Percentiles rank a stretch among this genome's conserved stretches.
Conservation (phyloP, 2,329 filamentous ascomycete species). For the Coleophoma cylindrospora region DNA sequence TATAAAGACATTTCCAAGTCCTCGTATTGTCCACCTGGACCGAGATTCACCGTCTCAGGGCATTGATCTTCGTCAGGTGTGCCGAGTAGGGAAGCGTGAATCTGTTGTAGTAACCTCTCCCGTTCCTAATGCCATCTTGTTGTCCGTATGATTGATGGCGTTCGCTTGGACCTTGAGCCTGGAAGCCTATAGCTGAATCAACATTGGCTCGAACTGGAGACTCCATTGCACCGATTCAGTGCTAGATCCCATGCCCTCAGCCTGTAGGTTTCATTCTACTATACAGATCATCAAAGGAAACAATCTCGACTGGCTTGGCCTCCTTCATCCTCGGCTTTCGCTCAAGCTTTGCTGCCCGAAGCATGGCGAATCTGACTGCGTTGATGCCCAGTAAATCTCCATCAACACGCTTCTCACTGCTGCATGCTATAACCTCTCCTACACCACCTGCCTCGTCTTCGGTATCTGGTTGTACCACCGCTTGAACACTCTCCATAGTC, state of each 20-base stretch:
- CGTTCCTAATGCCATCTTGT: too few species aligned
- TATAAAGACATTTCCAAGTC: too few species aligned
- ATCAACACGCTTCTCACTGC: slow-evolving; percentile 41
- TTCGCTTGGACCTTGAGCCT: too few species aligned
- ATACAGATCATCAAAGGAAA: slow-evolving; percentile 22
- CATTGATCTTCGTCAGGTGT: too few species aligned
- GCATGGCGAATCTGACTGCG: slow-evolving; percentile 57
- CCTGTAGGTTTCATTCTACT: not conserved
- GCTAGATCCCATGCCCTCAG: not conserved
- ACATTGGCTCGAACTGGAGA: too few species aligned
- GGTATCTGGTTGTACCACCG: slow-evolving; percentile 35
- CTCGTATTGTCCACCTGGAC: too few species aligned
- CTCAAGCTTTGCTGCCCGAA: slow-evolving; percentile 56
- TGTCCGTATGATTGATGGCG: too few species aligned
- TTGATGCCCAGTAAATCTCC: slow-evolving; percentile 52
- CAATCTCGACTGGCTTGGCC: slow-evolving; percentile 22
- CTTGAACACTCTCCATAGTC: slow-evolving; percentile 31
- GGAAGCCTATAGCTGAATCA: too few species aligned
- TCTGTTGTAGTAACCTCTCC: too few species aligned
- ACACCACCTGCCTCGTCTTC: slow-evolving; percentile 35
- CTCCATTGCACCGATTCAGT: too few species aligned
- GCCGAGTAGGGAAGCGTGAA: too few species aligned
- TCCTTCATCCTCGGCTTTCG: slow-evolving; percentile 32
- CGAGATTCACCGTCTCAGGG: too few species aligned
- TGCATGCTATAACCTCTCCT: slow-evolving; percentile 57